Evolutionary conservation across 2,329 filamentous ascomycete genomes (phyloP), one percentile per base, ranked within the genome.

Genomic region (Penicillium hordei): DNA sequence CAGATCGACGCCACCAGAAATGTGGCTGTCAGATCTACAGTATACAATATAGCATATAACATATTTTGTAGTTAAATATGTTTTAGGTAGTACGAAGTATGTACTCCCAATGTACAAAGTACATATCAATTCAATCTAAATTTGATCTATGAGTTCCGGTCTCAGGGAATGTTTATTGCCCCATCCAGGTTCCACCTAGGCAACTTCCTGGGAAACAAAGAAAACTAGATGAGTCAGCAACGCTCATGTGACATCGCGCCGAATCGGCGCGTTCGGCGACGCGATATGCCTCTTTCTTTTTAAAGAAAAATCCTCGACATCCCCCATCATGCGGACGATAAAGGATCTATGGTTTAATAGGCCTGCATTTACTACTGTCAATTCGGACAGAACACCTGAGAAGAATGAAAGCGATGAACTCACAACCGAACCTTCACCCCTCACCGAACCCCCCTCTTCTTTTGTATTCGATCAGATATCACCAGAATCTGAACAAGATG

Each of bases 291-390:
- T 36, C 50, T 27, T 34, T 12, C 15, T n/a, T 27, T 36, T 12
- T 23, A 25, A 25, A 13, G 4, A 13, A 25, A 31, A 15, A 5
- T n/a, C 29, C n/a, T 36, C 23, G 7, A 8, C 17, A 46, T 64
- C 33, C 55, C 68, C 57, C 48, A 60, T 31, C 31, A 64, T 60
- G 56, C 71, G 67, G 17, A 75, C 65, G 48, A 78, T 82, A 33
- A 74, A 71, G 10, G 76, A 79, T 52, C 83, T 79, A 62, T 56
- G 46, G 53, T 83, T 83, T 68, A 76, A 74, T 46, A 74, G 75
- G 3, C 76, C 73, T 50, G 54, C 66, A 29, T 69, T 68, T 13
- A 31, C 58, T 4, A 46, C 23, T 23, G 36, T 48, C 5, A 45
- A 52, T n/a, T 23, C 42, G 7, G 23, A 25, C 19, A 27, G 12